Evolutionary conservation across 148 eudicot genomes (phyloP), one percentile per base, ranked within the genome.

Genomic region (Rhododendron henanense): DNA sequence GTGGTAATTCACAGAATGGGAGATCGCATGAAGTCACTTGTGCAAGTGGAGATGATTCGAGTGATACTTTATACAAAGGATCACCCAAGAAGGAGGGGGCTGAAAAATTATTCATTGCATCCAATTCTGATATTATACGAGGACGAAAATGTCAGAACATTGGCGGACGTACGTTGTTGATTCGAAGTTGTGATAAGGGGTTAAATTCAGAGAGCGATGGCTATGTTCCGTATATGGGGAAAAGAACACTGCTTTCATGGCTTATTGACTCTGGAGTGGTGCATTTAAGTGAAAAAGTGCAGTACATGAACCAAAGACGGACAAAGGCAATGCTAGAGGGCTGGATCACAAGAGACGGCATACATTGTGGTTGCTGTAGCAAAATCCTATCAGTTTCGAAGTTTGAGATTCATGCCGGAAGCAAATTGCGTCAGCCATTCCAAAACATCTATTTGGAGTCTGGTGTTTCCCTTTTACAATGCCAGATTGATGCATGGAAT

Each of bases 331-430:
- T 91, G 93, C 92, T 92, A 59, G 98, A 97, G 90, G 99, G 99
- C 77, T 94, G 98, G 98, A 93, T 95, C 59, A 95, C 95, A 0
- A 93, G 90, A 88, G 96, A 94, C 75, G 99, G 99, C 41, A 92
- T 97, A 63, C 99, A 94, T 73, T 97, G 99, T 90, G 92, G 96
- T 85, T 97, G 99, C 89, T 97, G 99, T 84, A 97, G 96, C 92
- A 95, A 97, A 92, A 92, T 97, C 67, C 91, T 95, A 37, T 87
- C 98, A 6, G 93, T 97, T 85, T 91, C 91, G 13, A 95, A 95
- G 89, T 97, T 97, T 92, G 99, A 97, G 91, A 89, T 94, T 85
- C 99, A 97, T 85, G 98, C 99, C 33, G 99, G 92, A 65, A 94
- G 98, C 92, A 95, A 97, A 90, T 89, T 93, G 77, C 94, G 96